These are phyloP conservation scores for Yarrowia galli DNA, from an alignment of 1,139 yeast genomes.

Conservation along the genomic window DNA sequence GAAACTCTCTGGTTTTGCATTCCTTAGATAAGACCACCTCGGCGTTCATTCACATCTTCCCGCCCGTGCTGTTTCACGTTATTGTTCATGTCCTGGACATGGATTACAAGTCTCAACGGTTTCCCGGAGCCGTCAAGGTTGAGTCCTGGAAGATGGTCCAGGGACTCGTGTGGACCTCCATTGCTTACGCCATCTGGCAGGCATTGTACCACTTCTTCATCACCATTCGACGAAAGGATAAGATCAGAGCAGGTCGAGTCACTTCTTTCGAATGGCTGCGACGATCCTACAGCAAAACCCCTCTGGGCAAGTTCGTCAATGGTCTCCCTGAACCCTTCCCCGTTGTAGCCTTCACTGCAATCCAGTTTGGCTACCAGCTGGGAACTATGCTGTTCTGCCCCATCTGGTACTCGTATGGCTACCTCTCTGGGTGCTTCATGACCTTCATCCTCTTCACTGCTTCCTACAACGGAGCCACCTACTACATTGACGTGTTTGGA, in stretches of 20 bases:
- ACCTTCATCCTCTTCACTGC: slow-evolving; percentile 77
- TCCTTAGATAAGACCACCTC: slow-evolving; percentile 93
- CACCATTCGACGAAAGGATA: slow-evolving; percentile 76
- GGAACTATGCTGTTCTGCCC: slow-evolving; percentile 92
- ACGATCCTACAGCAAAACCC: slow-evolving; percentile 67
- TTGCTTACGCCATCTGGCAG: slow-evolving; percentile 95
- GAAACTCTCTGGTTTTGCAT: slow-evolving; percentile 90
- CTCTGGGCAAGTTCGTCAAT: slow-evolving; percentile 80
- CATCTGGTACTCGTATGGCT: slow-evolving; percentile 75
- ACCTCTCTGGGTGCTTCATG: slow-evolving; percentile 73
- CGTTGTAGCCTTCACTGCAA: slow-evolving; percentile 79
- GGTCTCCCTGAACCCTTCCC: slow-evolving; percentile 85
- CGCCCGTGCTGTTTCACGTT: slow-evolving; percentile 87
- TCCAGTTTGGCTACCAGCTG: slow-evolving; percentile 87
- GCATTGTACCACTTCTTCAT: slow-evolving; percentile 87
- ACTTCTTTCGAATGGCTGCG: slow-evolving; percentile 89
- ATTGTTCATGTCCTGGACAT: slow-evolving; percentile 79
- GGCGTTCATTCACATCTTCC: slow-evolving; percentile 88
- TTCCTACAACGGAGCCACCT: slow-evolving; percentile 92
- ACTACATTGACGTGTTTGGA: slow-evolving; percentile 81
- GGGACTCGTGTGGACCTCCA: slow-evolving; percentile 79
- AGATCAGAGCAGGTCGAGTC: slow-evolving; percentile 83
- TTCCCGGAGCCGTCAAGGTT: slow-evolving; percentile 79
- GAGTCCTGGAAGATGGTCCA: slow-evolving; percentile 73
- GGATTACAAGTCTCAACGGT: slow-evolving; percentile 63